A percentile compares a stretch with the other conserved stretches of the same genome.
These are phyloP conservation scores for Sarocladium kiliense DNA, from an alignment of 2,329 filamentous ascomycete genomes.

Conservation along the genomic window DNA sequence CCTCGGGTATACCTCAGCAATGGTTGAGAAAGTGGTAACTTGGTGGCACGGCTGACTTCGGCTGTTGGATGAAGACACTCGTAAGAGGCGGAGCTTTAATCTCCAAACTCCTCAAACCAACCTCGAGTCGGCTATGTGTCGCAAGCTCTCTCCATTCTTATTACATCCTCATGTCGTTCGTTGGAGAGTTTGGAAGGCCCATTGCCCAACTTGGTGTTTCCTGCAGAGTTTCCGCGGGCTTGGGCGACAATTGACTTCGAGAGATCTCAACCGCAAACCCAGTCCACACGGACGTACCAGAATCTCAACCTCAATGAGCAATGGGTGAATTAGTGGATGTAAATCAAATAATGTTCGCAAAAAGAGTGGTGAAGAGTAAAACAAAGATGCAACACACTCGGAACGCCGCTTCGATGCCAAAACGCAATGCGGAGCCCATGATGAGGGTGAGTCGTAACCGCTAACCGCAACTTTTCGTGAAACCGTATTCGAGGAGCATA, in stretches of 20 bases:
- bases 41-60: too few species aligned
- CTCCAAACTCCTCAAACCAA: neutral
- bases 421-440: neutral
- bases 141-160: neutral
- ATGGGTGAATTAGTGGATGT: too few species aligned
- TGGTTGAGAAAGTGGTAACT: too few species aligned
- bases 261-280: too few species aligned
- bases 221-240: too few species aligned
- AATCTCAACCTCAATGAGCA: too few species aligned
- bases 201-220: neutral
- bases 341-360: too few species aligned
- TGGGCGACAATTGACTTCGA: too few species aligned
- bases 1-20: too few species aligned
- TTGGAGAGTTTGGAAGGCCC: neutral
- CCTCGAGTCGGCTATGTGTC: neutral
- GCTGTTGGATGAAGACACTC: too few species aligned
- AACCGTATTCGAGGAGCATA: neutral
- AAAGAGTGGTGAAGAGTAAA: neutral
- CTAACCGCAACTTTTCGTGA: constrained; percentile 8
- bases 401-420: constrained; percentile 6
- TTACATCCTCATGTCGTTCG: neutral
- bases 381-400: neutral
- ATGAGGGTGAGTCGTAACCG: constrained; percentile 1
- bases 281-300: too few species aligned
- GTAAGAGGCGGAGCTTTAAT: too few species aligned